Percentiles rank a stretch among this genome's conserved stretches.
phyloP scores from a whole-genome alignment of 805 yeast species.

The Zygosaccharomyces siamensis region DNA sequence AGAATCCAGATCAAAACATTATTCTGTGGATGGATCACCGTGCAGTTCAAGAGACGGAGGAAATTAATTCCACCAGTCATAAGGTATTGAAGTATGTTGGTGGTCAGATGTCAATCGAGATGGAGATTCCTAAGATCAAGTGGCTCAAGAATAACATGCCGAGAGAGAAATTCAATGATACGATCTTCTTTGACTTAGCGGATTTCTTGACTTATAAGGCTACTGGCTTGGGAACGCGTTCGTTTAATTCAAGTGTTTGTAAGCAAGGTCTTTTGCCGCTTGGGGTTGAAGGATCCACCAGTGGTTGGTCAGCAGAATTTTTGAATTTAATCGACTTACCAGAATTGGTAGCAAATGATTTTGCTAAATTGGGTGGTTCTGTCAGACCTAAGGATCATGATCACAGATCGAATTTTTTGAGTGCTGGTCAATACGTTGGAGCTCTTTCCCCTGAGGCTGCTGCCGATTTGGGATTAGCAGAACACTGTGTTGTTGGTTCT shows the following conservation, averaged over 20 bases:
- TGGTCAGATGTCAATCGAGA: constrained; percentile 95
- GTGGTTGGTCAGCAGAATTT: constrained; percentile 90
- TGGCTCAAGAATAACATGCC: constrained; percentile 91
- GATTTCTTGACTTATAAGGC: constrained; percentile 91
- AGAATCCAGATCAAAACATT: constrained; percentile 68
- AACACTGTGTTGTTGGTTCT: constrained; percentile 79
- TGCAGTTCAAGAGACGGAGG: constrained; percentile 74
- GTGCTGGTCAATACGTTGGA: constrained; percentile 91
- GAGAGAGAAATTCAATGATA: constrained; percentile 46
- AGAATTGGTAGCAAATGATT: constrained; percentile 74
- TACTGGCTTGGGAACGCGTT: constrained; percentile 80
- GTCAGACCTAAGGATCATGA: constrained; percentile 57
- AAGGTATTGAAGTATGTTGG: constrained; percentile 87
- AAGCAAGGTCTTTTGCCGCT: constrained; percentile 92
- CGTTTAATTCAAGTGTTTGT: constrained; percentile 87
- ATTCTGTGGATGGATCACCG: constrained; percentile 99
- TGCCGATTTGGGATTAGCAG: constrained; percentile 73
- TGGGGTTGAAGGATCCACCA: constrained; percentile 79
- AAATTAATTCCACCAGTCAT: constrained; percentile 76
- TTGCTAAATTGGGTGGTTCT: constrained; percentile 77
- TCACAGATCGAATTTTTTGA: constrained; percentile 44
- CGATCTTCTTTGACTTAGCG: constrained; percentile 87
- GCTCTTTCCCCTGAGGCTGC: constrained; percentile 64
- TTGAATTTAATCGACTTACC: constrained; percentile 61
- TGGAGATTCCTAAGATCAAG: constrained; percentile 95